Evolutionary conservation across 208 protist genomes (phyloP).

Genomic region (Vickermania ingenoplastis): DNA sequence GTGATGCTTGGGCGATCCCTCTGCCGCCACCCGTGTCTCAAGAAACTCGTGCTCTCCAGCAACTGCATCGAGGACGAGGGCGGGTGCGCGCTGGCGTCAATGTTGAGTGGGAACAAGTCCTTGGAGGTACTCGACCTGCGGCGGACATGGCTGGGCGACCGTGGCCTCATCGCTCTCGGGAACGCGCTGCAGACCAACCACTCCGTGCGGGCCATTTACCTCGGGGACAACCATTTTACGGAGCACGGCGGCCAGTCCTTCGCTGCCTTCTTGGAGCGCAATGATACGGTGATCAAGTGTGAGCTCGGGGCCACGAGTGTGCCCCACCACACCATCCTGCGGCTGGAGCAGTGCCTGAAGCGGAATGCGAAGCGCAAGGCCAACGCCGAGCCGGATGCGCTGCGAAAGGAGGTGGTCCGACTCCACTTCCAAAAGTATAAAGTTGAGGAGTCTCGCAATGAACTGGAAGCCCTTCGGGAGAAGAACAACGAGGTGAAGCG

Average conservation of each 20-base stretch:
- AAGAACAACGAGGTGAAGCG: constrained; percentile 58
- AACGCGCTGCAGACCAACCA: constrained; percentile 65
- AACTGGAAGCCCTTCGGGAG: constrained; percentile 58
- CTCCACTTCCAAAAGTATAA: constrained; percentile 88
- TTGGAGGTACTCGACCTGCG: constrained; percentile 61
- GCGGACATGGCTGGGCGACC: constrained; percentile 63
- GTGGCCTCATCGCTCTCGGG: constrained; percentile 74
- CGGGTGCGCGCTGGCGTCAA: constrained; percentile 56
- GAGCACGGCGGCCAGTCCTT: constrained; percentile 58
- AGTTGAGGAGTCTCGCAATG: constrained; percentile 67
- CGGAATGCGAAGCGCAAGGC: constrained; percentile 37
- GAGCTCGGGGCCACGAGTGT: constrained; percentile 59
- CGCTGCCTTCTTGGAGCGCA: constrained; percentile 64
- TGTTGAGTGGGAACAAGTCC: constrained; percentile 30
- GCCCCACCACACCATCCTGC: constrained; percentile 46
- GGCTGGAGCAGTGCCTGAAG: constrained; percentile 33
- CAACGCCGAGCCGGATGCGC: constrained; percentile 51
- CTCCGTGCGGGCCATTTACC: constrained; percentile 44
- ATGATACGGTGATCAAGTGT: constrained; percentile 37
- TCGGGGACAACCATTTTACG: constrained; percentile 80
- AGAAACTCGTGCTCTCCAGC: constrained; percentile 43
- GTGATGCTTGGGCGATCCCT: constrained; percentile 54
- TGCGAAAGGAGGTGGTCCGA: constrained; percentile 66
- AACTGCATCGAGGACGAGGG: constrained; percentile 76
- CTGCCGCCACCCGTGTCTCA: constrained; percentile 38